Evolutionary conservation across 345 rosid genomes (phyloP), one percentile per base, ranked within the genome.

Genomic region (Cardamine chenopodiifolia): DNA sequence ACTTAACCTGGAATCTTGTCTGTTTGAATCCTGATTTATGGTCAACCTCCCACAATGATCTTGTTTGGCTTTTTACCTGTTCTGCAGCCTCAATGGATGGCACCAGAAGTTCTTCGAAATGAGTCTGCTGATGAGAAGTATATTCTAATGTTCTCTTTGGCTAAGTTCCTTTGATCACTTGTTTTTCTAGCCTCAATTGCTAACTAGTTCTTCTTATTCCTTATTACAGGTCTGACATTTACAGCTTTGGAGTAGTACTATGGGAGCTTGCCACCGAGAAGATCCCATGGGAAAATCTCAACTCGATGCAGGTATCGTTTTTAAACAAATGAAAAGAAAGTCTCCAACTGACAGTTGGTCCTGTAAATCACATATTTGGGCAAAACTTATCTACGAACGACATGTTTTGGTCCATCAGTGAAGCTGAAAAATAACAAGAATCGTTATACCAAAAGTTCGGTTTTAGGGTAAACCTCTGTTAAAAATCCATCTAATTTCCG

Each of bases 11-110:
- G 35, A 39, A 8, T 57, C 77, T 39, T 19, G 20, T 8, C 13
- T 4, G 49, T 40, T 48, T 34, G 28, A 61, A 25, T 62, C 20
- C 44, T 20, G 10, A 10, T 35, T 54, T 48, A 35, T 23, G 14
- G 35, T 1, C 19, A 64, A 13, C 58, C 20, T 40, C 55, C 54
- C 22, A 22, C 8, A 29, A 4, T 72, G 42, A 40, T 37, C 10
- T 29, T 48, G 42, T 7, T 29, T 29, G 7, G 6, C 3, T 26
- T 19, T 63, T 17, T 74, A 73, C 45, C 14, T 66, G 26, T 25
- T 68, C 32, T 87, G 68, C 77, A 94, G 99, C 99, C 97, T 80
- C 99, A 94, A 76, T 94, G 98, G 98, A 94, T 94, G 95, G 96
- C 98, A 3, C 98, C 97, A 4, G 98, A 94, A 86, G 92, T 87